phyloP scores from a whole-genome alignment of 169 alveolate species.

The Plasmodium yoelii region DNA sequence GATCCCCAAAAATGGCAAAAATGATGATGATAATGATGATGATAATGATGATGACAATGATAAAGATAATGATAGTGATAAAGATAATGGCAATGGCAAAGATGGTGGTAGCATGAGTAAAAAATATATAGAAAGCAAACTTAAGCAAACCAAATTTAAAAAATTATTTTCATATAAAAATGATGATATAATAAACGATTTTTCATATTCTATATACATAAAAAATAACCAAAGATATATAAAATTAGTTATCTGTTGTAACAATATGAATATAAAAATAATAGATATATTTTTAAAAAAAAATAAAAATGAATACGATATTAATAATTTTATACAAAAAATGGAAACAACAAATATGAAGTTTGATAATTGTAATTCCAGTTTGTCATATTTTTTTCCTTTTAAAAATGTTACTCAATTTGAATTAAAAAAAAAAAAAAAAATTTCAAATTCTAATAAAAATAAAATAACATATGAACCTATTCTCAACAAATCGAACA shows the following conservation, averaged over 20 bases:
- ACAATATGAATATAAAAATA: constrained; percentile 32
- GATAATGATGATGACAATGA: background rate
- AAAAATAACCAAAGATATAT: constrained; percentile 25
- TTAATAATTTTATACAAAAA: constrained; percentile 11
- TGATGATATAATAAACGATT: constrained; percentile 22
- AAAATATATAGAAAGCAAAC: background rate
- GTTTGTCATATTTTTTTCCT: background rate
- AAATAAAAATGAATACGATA: constrained; percentile 13
- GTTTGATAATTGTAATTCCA: background rate
- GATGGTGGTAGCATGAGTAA: too few relatives aligned
- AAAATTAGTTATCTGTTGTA: constrained; percentile 41
- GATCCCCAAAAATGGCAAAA: background rate
- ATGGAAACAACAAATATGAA: constrained; percentile 13
- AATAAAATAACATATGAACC: background rate
- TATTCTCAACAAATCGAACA: background rate
- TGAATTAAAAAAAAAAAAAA: background rate
- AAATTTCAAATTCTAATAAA: background rate
- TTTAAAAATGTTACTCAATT: background rate
- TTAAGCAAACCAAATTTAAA: constrained; percentile 12
- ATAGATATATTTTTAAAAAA: constrained; percentile 21
- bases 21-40: background rate
- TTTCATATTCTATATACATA: constrained; percentile 43
- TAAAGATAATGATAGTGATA: constrained; percentile 1
- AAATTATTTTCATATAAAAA: constrained; percentile 34
- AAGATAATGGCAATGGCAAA: too few relatives aligned